These are phyloP conservation scores for Eucalyptus dawsonii DNA, from an alignment of 345 rosid genomes.

Conservation along the genomic window DNA sequence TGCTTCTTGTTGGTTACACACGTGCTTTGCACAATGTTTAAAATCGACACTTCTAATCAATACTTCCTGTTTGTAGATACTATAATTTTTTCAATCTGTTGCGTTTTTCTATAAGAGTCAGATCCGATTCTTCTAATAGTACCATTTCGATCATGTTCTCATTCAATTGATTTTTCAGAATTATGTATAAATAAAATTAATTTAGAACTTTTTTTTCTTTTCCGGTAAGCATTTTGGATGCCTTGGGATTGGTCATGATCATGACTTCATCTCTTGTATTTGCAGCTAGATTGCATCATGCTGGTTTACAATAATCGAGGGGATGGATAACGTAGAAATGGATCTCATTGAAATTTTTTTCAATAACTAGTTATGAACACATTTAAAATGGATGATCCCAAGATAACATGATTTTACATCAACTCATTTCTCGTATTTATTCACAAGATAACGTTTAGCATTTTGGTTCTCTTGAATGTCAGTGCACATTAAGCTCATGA, in stretches of 20 bases:
- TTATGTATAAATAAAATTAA: not conserved
- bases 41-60: too few species aligned
- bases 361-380: not conserved
- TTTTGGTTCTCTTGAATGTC: not conserved
- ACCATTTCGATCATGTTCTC: rapidly evolving
- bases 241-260: not conserved
- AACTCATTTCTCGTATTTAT: not conserved
- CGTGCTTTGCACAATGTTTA: rapidly evolving
- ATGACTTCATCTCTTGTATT: not conserved
- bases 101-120: too few species aligned
- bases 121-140: too few species aligned
- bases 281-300: not conserved
- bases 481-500: not conserved
- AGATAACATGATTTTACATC: not conserved
- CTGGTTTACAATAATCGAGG: not conserved
- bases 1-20: too few species aligned
- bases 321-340: not conserved
- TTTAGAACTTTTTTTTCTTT: not conserved
- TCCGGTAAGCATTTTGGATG: not conserved
- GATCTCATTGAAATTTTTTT: rapidly evolving
- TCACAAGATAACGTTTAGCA: not conserved
- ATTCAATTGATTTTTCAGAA: not conserved
- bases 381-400: not conserved
- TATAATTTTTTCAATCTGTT: too few species aligned
- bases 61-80: too few species aligned